Evolutionary conservation across 2,329 filamentous ascomycete species (phyloP), one percentile per base, ranked within the genome.

Genomic region (Spiromastix sp.): DNA sequence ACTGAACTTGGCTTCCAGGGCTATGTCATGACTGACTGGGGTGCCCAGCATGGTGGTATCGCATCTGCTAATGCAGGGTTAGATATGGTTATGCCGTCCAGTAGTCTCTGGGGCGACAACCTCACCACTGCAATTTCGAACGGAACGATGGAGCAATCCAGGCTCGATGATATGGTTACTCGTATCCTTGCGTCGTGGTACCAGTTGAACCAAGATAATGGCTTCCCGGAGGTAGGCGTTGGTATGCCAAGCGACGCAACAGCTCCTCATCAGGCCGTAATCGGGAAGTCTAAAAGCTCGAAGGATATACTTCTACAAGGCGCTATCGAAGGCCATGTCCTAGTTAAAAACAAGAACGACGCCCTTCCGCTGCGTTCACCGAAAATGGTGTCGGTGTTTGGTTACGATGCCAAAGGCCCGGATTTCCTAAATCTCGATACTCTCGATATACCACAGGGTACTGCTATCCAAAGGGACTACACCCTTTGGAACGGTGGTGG

Each of bases 1-100:
- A 55, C 56, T 0, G 67, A 72, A 41, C 54, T 72, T 2, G 67
- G 63, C 0, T 72, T 71, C 45, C 59, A 82, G 34, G 63, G 64
- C 4, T 66, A 60, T 38, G 56, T 67, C 4, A 50, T 66, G 24
- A 59, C 51, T 2, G 64, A 66, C 38, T 63, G 61, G 57, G 47
- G 45, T n/a, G 69, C 60, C 1, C 61, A 60, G 0, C 61, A 69
- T 35, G 50, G 55, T 7, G 62, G 61, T 7, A 57, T 64, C 0
- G 45, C 48, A 6, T 46, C 53, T n/a, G 58, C 57, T 27, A 53
- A 54, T 30, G 61, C 57, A 12, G 70, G 64, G 7, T 52, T 67
- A 28, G 66, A 58, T 36, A 61, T 61, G 59, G 59, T 51, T 20
- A 65, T 64, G 60, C 64, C 61, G 4, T 57, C 61, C 11, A 42